A percentile compares a stretch with the other conserved stretches of the same genome.
These are phyloP conservation scores for Coemansia sp. DNA, from an alignment of 192 early-diverging fungal species.

Conservation along the genomic window DNA sequence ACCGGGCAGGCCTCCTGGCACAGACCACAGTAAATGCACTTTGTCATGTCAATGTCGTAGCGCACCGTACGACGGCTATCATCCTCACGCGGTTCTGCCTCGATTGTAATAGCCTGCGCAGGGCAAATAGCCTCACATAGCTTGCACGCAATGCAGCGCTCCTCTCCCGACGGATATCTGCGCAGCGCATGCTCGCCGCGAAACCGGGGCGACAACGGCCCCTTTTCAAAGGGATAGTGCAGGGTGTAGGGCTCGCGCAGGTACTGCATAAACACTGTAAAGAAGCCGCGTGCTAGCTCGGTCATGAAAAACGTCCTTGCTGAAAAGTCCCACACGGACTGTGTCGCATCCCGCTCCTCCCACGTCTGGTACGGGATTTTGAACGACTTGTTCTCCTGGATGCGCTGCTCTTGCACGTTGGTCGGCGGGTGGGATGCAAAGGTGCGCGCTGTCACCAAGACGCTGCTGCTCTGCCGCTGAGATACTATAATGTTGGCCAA, in stretches of 20 bases:
- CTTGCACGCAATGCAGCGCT: constrained; percentile 98
- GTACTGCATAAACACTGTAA: constrained; percentile 86
- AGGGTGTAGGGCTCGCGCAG: constrained; percentile 96
- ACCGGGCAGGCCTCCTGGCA: constrained; percentile 97
- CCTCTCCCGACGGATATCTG: constrained; percentile 93
- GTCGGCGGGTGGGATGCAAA: constrained; percentile 42
- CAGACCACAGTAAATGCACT: constrained; percentile 96
- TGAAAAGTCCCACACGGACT: constrained; percentile 56
- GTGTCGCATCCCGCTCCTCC: constrained; percentile 45
- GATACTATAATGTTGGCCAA: neutral
- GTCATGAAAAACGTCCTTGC: constrained; percentile 86
- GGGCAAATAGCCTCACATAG: constrained; percentile 97
- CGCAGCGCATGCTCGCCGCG: constrained; percentile 95
- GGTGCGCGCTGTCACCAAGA: constrained; percentile 5
- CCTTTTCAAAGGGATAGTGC: constrained; percentile 96
- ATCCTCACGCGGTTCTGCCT: constrained; percentile 94
- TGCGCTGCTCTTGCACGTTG: constrained; percentile 36
- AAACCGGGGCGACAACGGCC: constrained; percentile 87
- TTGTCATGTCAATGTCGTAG: constrained; percentile 99
- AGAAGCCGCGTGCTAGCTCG: constrained; percentile 88
- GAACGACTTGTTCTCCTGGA: constrained; percentile 30
- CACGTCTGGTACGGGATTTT: constrained; percentile 45
- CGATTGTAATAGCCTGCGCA: constrained; percentile 97
- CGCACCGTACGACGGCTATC: constrained; percentile 90
- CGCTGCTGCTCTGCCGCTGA: constrained; percentile 3